Evolutionary conservation across 2,329 filamentous ascomycete species (phyloP), one percentile per base, ranked within the genome.

Genomic region (Boeremia lycopersici): DNA sequence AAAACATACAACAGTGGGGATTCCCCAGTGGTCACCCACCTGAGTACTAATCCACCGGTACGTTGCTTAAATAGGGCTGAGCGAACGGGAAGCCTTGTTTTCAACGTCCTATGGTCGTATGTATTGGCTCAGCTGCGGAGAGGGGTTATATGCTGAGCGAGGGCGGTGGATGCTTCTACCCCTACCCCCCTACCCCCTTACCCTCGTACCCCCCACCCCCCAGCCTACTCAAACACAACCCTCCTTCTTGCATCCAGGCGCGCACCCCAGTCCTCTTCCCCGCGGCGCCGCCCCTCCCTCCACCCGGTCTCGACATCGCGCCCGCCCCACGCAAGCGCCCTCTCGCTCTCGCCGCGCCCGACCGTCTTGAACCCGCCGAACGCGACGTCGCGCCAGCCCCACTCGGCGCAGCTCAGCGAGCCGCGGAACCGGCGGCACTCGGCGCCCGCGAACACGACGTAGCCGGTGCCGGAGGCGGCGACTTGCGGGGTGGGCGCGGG

Each of bases 341-440:
- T 39, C 46, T 68, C 64, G 25, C 60, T 61, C 23, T 61, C 53
- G 9, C 58, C 60, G 15, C 65, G 41, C 11, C 39, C 45, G 9
- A 57, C 50, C 2, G 56, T 19, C 38, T 63, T 68, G n/a, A 63
- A 63, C 10, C 64, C 65, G 10, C 38, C 48, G 7, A 68, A 48
- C 2, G 62, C 50, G 3, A 63, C 56, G 23, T 68, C 62, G 28
- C 59, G 65, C 64, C 64, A 68, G 8, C 53, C 58, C n/a, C 63
- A 33, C 17, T 49, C 40, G 23, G 15, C 40, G 17, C 64, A 67
- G 25, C 53, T 67, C 15, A 68, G 43, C 3, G 65, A 65, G 10
- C 62, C 65, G 34, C 65, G 67, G 56, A 68, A 67, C 41, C 63
- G 65, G 25, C 60, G 57, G 29, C 65, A 67, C 17, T 65, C 60